Evolutionary conservation across 441 rosid species (phyloP).

Genomic region (Caryocar brasiliense): DNA sequence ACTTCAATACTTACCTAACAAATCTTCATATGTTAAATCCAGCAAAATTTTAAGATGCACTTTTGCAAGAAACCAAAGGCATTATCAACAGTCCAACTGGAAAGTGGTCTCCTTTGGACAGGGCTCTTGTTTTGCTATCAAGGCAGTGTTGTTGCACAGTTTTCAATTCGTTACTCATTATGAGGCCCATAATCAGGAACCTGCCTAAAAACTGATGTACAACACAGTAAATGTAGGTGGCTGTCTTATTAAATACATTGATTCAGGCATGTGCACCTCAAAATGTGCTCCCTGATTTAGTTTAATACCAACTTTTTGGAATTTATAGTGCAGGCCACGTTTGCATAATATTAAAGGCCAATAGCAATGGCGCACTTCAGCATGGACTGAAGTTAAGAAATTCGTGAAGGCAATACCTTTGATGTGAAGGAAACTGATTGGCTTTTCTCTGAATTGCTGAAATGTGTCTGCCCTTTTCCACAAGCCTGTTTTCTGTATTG

Average conservation of each 20-base stretch:
- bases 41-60: too few species aligned
- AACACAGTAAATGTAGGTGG: background rate
- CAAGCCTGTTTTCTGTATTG: too few species aligned
- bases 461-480: too few species aligned
- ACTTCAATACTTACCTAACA: too few species aligned
- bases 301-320: too few species aligned
- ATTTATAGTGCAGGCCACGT: too few species aligned
- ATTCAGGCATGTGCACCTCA: constrained; percentile 2
- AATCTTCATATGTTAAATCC: too few species aligned
- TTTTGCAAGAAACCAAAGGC: background rate
- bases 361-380: background rate
- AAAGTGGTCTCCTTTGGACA: constrained; percentile 13
- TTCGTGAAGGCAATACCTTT: background rate
- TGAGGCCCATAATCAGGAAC: constrained; percentile 31
- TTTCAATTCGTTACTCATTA: constrained; percentile 19
- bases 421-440: background rate
- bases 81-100: constrained; percentile 8
- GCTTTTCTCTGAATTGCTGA: background rate
- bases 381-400: background rate
- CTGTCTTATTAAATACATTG: constrained; percentile 3
- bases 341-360: too few species aligned
- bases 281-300: too few species aligned
- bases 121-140: too few species aligned
- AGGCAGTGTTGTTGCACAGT: constrained; percentile 1
- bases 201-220: constrained; percentile 2